Conservation (phyloP, 192 early-diverging fungal genomes). For the Pilobolus umbonatus region DNA sequence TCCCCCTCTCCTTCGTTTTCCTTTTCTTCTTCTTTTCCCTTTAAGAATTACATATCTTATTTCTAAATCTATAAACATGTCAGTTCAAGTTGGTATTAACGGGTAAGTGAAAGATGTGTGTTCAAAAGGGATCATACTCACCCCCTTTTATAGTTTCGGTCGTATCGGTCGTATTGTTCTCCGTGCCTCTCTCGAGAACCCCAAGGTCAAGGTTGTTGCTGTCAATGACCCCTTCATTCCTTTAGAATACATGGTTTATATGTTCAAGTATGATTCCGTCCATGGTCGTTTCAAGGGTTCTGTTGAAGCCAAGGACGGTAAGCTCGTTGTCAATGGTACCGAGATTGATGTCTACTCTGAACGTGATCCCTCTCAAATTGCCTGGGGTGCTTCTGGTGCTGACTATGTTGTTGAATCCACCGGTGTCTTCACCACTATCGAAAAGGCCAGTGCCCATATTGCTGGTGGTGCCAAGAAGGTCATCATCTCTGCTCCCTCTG, state of each 20-base stretch:
- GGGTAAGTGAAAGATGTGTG: constrained; percentile 29
- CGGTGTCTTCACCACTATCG: constrained; percentile 90
- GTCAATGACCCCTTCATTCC: constrained; percentile 98
- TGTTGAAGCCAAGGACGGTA: constrained; percentile 70
- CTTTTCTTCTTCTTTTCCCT: too few species aligned
- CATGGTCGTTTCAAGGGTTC: constrained; percentile 89
- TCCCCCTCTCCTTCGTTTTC: too few species aligned
- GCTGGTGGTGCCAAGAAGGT: constrained; percentile 96
- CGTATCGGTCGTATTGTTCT: constrained; percentile 97
- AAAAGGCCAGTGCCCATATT: constrained; percentile 79
- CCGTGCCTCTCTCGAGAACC: constrained; percentile 77
- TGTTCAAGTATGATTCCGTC: constrained; percentile 97
- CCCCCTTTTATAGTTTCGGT: constrained; percentile 64
- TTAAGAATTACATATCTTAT: too few species aligned
- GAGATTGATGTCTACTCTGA: constrained; percentile 65
- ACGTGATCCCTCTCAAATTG: constrained; percentile 79
- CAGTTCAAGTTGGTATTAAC: constrained; percentile 54
- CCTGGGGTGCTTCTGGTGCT: constrained; percentile 75
- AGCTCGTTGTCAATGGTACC: constrained; percentile 83
- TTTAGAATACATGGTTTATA: constrained; percentile 94
- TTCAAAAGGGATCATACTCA: background rate
- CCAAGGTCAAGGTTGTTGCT: constrained; percentile 74
- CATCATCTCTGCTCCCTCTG: constrained; percentile 92
- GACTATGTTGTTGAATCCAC: constrained; percentile 97
- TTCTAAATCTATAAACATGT: too few species aligned